Evolutionary conservation across 2,329 filamentous ascomycete species (phyloP).

Genomic region (Colletotrichum phormii): DNA sequence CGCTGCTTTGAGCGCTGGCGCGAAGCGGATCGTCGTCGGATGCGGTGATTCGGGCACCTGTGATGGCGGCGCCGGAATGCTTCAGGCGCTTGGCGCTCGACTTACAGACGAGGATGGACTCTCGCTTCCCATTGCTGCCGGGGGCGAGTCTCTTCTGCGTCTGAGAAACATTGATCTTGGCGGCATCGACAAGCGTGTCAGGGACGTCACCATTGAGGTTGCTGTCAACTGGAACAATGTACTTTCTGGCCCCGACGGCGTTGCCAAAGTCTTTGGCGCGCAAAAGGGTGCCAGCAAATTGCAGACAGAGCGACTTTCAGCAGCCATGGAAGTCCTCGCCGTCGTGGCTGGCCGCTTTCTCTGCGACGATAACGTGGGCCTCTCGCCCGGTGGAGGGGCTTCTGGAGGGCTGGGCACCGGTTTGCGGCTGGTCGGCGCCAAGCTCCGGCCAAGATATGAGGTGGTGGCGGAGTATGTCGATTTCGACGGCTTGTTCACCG

Average conservation of each 20-base stretch:
- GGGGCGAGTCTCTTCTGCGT: slow-evolving; percentile 52
- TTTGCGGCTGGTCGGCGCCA: slow-evolving; percentile 59
- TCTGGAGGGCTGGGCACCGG: slow-evolving; percentile 64
- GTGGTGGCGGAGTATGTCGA: slow-evolving; percentile 63
- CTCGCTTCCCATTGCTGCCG: slow-evolving; percentile 51
- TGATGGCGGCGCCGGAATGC: slow-evolving; percentile 65
- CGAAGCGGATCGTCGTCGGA: slow-evolving; percentile 58
- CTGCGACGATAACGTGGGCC: slow-evolving; percentile 47
- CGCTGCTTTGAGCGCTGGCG: slow-evolving; percentile 58
- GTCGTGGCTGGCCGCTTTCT: slow-evolving; percentile 47
- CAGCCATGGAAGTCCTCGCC: slow-evolving; percentile 56
- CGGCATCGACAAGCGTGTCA: slow-evolving; percentile 50
- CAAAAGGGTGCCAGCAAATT: slow-evolving; percentile 61
- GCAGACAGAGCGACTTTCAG: slow-evolving; percentile 55
- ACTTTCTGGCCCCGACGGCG: slow-evolving; percentile 59
- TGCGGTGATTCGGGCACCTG: slow-evolving; percentile 67
- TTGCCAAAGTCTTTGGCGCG: slow-evolving; percentile 61
- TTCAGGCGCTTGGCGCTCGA: slow-evolving; percentile 61
- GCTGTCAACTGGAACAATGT: slow-evolving; percentile 65
- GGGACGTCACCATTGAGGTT: slow-evolving; percentile 56
- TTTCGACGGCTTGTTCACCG: slow-evolving; percentile 56
- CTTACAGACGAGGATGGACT: slow-evolving; percentile 52
- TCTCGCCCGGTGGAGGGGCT: slow-evolving; percentile 59
- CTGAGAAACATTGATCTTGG: slow-evolving; percentile 54
- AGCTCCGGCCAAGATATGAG: slow-evolving; percentile 59